Base-by-base conservation (phyloP, 495 filamentous ascomycete genomes). In the Podospora comata region DNA sequence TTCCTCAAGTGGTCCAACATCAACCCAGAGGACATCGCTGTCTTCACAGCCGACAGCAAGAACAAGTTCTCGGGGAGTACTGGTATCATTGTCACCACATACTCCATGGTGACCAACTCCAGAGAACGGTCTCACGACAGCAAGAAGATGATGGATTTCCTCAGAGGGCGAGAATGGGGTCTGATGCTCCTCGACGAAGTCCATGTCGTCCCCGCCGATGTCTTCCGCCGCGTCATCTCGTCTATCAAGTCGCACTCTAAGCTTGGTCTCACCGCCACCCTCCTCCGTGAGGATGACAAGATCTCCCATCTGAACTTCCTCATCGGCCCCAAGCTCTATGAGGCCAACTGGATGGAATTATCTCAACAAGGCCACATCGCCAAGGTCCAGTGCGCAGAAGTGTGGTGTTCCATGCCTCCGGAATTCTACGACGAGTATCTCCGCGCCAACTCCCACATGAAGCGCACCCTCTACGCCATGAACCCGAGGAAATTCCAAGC, bases 311-410 rank as follows among this genome's bases (percentile, higher is more conserved):
- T 99, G 62, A 99, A 99, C 77, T 98, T 97, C 77, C 83, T 99
- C 73, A 98, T 99, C 77, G 95, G 95, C 0, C 95, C 95, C 4
- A 99, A 99, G 74, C 85, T 99, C 1, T 99, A 97, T 78, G 95
- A 99, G 76, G 95, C 95, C 28, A 99, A 99, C 77, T 99, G 95
- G 95, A 97, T 98, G 91, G 94, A 99, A 77, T 86, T 99, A 56
- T 93, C 94, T 0, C 91, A 97, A 67, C 92, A 97, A 78, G 95
- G 95, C 16, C 95, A 98, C 76, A 99, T 99, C 74, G 95, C 95
- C 56, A 92, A 92, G 72, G 95, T 99, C 1, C 95, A 99, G 73
- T 99, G 95, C 79, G 95, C 95, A 59, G 95, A 99, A 76, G 95
- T 99, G 30, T 99, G 95, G 95, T 99, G 95, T 77, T 94, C 94